These are phyloP conservation scores for Aspergillus caelatus DNA, from an alignment of 2,329 filamentous ascomycete species.

Conservation along the genomic window DNA sequence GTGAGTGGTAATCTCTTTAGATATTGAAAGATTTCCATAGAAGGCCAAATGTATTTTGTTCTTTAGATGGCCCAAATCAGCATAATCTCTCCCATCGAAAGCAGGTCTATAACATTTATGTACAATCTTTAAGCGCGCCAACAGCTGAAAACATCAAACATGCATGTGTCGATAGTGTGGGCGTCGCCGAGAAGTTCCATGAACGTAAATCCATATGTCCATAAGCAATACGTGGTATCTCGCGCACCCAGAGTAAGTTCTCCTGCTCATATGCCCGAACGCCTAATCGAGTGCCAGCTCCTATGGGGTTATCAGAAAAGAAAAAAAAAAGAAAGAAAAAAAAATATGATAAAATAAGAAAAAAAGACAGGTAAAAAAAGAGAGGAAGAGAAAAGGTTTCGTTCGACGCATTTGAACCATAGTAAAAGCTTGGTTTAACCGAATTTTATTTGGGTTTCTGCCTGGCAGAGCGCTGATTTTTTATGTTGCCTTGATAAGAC, in stretches of 20 bases:
- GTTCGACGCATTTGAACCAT: not conserved
- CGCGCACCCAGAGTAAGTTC: conserved; percentile 19
- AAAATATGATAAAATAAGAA: conserved; percentile 5
- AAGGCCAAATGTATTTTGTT: not conserved
- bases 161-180: not conserved
- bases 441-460: not conserved
- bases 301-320: conserved; percentile 1
- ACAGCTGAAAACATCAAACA: not conserved
- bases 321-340: conserved; percentile 6
- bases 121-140: conserved; percentile 5
- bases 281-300: conserved; percentile 12
- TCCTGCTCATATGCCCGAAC: conserved; percentile 9
- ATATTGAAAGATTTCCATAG: not conserved
- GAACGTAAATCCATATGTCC: conserved; percentile 8
- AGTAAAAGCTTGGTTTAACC: not conserved
- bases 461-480: conserved; percentile 4
- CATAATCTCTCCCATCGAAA: not conserved
- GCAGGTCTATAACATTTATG: not conserved
- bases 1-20: conserved; percentile 39
- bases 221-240: conserved; percentile 27
- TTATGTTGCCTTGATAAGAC: conserved; percentile 15
- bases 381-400: not conserved
- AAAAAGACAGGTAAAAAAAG: conserved; percentile 1
- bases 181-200: not conserved
- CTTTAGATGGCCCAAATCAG: not conserved